These are phyloP conservation scores for Rhizomucor pusillus DNA, from an alignment of 371 early-diverging fungal genomes.

Conservation along the genomic window DNA sequence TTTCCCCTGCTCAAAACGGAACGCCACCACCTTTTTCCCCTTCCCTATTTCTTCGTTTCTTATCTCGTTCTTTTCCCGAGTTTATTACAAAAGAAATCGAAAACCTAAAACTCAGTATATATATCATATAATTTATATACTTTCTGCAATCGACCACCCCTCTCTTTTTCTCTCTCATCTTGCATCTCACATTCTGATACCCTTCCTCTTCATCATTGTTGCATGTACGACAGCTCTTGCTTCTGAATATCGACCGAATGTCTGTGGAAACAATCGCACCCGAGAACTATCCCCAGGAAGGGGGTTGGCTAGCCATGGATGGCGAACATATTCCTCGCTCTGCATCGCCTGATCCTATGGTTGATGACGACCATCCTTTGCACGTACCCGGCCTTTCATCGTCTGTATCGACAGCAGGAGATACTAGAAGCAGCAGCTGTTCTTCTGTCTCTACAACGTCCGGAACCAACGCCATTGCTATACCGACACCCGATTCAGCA, in stretches of 20 bases:
- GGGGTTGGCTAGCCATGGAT: constrained; percentile 10
- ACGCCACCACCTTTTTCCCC: too few species aligned
- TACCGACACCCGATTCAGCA: background rate
- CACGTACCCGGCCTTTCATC: constrained; percentile 17
- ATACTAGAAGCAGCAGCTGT: constrained; percentile 30
- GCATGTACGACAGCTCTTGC: background rate
- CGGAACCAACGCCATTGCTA: too few species aligned
- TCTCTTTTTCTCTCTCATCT: background rate
- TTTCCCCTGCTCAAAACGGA: too few species aligned
- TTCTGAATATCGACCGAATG: background rate
- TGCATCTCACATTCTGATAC: background rate
- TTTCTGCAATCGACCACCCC: too few species aligned
- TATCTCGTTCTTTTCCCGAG: too few species aligned
- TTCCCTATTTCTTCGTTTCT: too few species aligned
- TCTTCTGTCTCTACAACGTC: constrained; percentile 24
- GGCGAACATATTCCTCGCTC: constrained; percentile 11
- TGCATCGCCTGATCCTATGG: constrained; percentile 13
- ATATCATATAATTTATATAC: too few species aligned
- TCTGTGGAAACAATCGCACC: background rate
- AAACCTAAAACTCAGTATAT: too few species aligned
- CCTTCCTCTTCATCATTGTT: background rate
- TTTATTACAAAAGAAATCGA: too few species aligned
- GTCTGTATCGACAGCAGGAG: constrained; percentile 18
- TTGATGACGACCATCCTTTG: constrained; percentile 6
- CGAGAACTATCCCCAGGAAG: constrained; percentile 1